Evolutionary conservation across 208 protist species (phyloP), one percentile per base, ranked within the genome.

Genomic region (Acanthamoeba divionensis): DNA sequence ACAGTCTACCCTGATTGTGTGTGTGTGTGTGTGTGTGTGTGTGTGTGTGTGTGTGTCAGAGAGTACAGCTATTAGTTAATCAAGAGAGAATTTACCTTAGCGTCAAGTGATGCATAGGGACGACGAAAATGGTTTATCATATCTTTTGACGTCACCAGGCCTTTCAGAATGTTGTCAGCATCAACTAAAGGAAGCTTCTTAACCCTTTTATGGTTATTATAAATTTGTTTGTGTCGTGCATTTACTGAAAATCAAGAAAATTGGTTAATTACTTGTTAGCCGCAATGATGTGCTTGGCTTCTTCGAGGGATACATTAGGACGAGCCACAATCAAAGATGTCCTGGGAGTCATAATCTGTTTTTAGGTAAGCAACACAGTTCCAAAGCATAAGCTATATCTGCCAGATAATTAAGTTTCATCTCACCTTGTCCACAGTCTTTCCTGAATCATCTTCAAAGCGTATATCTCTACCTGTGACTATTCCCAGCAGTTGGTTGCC

Each of bases 131-230:
- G 90, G 29, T 90, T 91, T 66, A 92, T 65, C 12, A 62, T 38
- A 87, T 95, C 90, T 69, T 93, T 94, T 31, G 91, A 92, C 29
- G 91, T 88, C 92, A 96, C 97, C 36, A 98, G 95, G 55, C 96
- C 97, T 26, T 98, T 94, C 10, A 99, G 96, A 45, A 98, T 93
- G 82, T 95, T 96, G 0, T 94, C 77, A 45, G 97, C 95, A 92
- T 99, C 97, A 31, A 99, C 93, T 26, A 99, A 97, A 15, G 98
- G 98, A 29, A 99, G 95, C 94, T 99, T 99, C 97, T 97, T 75
- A 94, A 96, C 92, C 94, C 88, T 92, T 57, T 57, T 57, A 57
- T 57, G 15, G n/a, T 57, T 57, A 57, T 57, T 57, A 21, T 57
- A 57, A 21, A 21, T 57, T 57, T 21, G 15, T 57, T 57, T 57